Conservation (phyloP, 768 basidiomycete genomes). For the Amylocystis lapponica region DNA sequence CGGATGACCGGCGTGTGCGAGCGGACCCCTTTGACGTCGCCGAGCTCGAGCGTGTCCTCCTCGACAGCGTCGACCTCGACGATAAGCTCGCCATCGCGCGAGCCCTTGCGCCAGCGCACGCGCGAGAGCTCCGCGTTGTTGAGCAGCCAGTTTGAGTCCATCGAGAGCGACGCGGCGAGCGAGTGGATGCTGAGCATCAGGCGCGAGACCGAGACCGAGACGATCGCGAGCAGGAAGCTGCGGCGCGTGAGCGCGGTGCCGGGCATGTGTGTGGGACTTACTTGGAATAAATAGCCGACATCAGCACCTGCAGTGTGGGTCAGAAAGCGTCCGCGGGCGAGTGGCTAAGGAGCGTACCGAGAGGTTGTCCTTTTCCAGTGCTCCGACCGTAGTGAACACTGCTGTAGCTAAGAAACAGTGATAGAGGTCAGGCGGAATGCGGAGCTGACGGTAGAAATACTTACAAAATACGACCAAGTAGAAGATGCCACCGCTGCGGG, state of each 20-base stretch:
- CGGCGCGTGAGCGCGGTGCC: not conserved
- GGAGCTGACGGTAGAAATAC: not conserved
- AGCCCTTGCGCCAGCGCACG: slow-evolving; percentile 21
- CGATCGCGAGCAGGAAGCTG: slow-evolving; percentile 10
- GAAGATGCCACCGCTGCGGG: slow-evolving; percentile 12
- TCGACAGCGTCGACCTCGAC: slow-evolving; percentile 15
- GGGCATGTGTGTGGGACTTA: not conserved
- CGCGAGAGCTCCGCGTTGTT: slow-evolving; percentile 41
- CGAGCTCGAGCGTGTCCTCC: slow-evolving; percentile 5
- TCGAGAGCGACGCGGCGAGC: slow-evolving; percentile 34
- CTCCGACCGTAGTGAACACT: slow-evolving; percentile 12
- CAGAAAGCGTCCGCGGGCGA: not conserved
- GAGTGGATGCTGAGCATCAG: slow-evolving; percentile 38
- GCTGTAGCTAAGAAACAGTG: slow-evolving; percentile 2
- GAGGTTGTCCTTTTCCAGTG: slow-evolving; percentile 1
- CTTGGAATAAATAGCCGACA: slow-evolving; percentile 3
- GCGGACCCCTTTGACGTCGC: slow-evolving; percentile 3
- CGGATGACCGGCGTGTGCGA: slow-evolving; percentile 3
- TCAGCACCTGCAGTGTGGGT: not conserved
- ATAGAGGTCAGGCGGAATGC: not conserved
- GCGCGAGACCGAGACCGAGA: slow-evolving; percentile 29
- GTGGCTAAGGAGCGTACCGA: not conserved
- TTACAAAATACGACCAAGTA: slow-evolving; percentile 13
- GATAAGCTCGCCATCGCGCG: slow-evolving; percentile 12
- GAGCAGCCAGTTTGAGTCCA: slow-evolving; percentile 38